Conservation (phyloP, 495 filamentous ascomycete genomes). For the Lophiostoma macrostomum region DNA sequence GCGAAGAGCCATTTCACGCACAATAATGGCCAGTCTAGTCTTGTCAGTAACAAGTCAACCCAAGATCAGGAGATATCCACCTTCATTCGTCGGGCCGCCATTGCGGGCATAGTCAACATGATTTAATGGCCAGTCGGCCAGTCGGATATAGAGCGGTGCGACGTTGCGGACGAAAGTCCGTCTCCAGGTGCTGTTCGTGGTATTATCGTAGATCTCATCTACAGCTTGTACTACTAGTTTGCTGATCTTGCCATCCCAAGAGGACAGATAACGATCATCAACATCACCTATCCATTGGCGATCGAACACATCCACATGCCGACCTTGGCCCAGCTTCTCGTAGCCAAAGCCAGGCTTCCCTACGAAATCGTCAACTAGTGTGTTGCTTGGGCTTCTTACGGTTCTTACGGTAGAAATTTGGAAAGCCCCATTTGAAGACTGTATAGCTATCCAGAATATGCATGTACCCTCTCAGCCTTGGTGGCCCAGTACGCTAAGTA, state of each 20-base stretch:
- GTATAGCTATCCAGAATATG: slow-evolving; percentile 13
- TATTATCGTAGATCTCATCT: slow-evolving; percentile 21
- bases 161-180: slow-evolving; percentile 27
- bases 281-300: slow-evolving; percentile 10
- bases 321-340: slow-evolving; percentile 9
- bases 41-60: not conserved
- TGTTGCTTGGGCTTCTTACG: not conserved
- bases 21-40: slow-evolving; percentile 13
- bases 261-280: slow-evolving; percentile 24
- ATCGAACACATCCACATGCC: slow-evolving; percentile 10
- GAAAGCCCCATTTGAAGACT: slow-evolving; percentile 2
- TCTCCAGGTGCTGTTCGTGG: slow-evolving; percentile 18
- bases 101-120: slow-evolving; percentile 15
- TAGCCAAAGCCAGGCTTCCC: slow-evolving; percentile 12
- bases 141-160: slow-evolving; percentile 14
- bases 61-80: not conserved
- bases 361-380: not conserved
- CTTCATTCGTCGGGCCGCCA: slow-evolving; percentile 8
- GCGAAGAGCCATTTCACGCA: slow-evolving; percentile 27
- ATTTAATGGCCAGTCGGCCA: slow-evolving; percentile 22
- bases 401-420: slow-evolving; percentile 12
- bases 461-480: slow-evolving; percentile 1
- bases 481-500: not conserved
- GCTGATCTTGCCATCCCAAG: slow-evolving; percentile 21
- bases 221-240: slow-evolving; percentile 23